phyloP scores from a whole-genome alignment of 495 filamentous ascomycete genomes.

The Penicillium paradoxum region DNA sequence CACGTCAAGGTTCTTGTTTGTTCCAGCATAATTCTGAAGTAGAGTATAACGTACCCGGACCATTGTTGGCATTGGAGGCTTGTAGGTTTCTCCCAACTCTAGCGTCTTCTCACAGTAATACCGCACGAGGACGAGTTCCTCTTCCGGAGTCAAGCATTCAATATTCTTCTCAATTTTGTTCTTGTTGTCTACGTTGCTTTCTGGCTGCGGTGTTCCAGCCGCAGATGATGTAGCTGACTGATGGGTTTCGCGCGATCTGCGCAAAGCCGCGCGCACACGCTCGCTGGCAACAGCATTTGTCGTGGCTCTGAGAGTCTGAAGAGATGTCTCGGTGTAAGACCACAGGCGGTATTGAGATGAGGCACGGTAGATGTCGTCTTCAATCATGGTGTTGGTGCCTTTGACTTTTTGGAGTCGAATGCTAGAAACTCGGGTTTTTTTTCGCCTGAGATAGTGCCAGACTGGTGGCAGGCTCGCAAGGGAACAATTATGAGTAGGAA shows the following conservation, averaged over 20 bases:
- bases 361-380: slow-evolving; percentile 87
- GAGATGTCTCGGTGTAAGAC: slow-evolving; percentile 78
- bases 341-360: slow-evolving; percentile 87
- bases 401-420: background rate
- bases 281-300: slow-evolving; percentile 72
- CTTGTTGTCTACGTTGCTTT: slow-evolving; percentile 30
- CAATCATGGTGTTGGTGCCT: slow-evolving; percentile 47
- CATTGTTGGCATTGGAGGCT: slow-evolving; percentile 72
- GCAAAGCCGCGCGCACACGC: slow-evolving; percentile 62
- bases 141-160: slow-evolving; percentile 70
- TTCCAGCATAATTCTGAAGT: background rate
- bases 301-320: slow-evolving; percentile 61
- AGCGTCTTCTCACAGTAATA: slow-evolving; percentile 73
- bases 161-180: slow-evolving; percentile 45
- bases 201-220: slow-evolving; percentile 34
- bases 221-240: slow-evolving; percentile 36
- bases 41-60: slow-evolving; percentile 54
- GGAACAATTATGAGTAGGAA: background rate
- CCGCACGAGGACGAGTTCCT: slow-evolving; percentile 75
- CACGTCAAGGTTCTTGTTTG: background rate
- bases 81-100: slow-evolving; percentile 69
- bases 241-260: slow-evolving; percentile 40
- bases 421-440: background rate
- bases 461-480: no score
- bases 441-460: background rate